phyloP scores from a whole-genome alignment of 2,329 filamentous ascomycete genomes.

The Talaromyces albobiverticillius region DNA sequence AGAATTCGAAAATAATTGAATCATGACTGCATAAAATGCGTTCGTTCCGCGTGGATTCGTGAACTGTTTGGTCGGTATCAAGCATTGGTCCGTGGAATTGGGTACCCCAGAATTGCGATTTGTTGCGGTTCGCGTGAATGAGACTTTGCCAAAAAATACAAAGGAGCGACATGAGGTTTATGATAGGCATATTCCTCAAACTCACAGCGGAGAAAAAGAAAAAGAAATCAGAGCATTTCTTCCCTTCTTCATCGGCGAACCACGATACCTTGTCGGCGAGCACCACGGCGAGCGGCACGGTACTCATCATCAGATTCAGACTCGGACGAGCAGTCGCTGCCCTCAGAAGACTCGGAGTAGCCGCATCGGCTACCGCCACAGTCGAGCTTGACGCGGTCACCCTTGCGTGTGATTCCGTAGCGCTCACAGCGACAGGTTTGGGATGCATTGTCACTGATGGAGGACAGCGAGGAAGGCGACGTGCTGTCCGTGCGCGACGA shows the following conservation, averaged over 20 bases:
- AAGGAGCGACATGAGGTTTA: background rate
- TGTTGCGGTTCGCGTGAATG: background rate
- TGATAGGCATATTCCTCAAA: background rate
- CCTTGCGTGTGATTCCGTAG: slow-evolving; percentile 92
- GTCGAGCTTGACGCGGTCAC: slow-evolving; percentile 92
- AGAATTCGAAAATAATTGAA: background rate
- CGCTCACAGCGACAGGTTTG: slow-evolving; percentile 85
- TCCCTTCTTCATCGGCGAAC: slow-evolving; percentile 33
- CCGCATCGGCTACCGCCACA: slow-evolving; percentile 87
- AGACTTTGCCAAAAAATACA: background rate
- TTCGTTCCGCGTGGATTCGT: background rate
- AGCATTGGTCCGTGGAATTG: background rate
- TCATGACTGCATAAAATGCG: background rate
- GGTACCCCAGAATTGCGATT: background rate
- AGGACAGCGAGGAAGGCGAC: slow-evolving; percentile 63
- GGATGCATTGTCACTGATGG: slow-evolving; percentile 61
- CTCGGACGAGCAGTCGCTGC: slow-evolving; percentile 65
- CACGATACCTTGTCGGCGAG: slow-evolving; percentile 37
- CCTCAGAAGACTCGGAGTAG: slow-evolving; percentile 63
- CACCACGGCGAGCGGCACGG: slow-evolving; percentile 31
- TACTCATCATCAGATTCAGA: slow-evolving; percentile 40
- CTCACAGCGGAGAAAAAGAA: background rate
- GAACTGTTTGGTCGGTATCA: background rate
- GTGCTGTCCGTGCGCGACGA: slow-evolving; percentile 69
- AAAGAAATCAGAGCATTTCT: background rate